Percentiles rank a stretch among this genome's conserved stretches.
These are phyloP conservation scores for Ceratocystis huliohia DNA, from an alignment of 2,329 filamentous ascomycete genomes.

Conservation along the genomic window DNA sequence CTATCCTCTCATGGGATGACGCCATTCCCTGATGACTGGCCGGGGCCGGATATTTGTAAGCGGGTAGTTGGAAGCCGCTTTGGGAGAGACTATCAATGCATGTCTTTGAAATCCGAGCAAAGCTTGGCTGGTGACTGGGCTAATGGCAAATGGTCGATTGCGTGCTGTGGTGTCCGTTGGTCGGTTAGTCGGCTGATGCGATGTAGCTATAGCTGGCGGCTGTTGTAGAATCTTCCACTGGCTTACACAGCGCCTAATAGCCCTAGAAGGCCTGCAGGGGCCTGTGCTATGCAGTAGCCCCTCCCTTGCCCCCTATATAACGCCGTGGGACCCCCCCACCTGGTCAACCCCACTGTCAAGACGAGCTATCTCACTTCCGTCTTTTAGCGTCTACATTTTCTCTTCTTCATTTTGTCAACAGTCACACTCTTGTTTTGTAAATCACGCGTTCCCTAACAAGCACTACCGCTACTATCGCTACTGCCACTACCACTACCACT, in stretches of 20 bases:
- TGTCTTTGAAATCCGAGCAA: background rate
- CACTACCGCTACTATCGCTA: slow-evolving; percentile 18
- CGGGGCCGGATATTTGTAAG: background rate
- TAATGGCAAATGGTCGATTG: background rate
- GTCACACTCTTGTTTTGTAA: no score
- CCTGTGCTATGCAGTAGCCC: background rate
- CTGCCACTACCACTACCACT: slow-evolving; percentile 15
- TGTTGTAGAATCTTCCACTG: background rate
- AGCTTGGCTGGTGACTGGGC: background rate
- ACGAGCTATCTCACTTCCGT: background rate
- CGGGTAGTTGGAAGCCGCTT: background rate
- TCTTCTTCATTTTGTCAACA: background rate
- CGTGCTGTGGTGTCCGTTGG: background rate
- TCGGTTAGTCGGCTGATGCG: background rate
- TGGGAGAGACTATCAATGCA: background rate
- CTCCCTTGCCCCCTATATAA: background rate
- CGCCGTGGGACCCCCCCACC: background rate
- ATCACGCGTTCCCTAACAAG: background rate
- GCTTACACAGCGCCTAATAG: background rate
- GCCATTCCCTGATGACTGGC: background rate
- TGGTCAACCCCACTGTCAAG: background rate
- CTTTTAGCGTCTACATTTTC: background rate
- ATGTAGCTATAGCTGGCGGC: background rate
- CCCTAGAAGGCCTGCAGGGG: background rate
- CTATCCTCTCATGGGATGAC: background rate